Evolutionary conservation across 371 early-diverging fungal species (phyloP).

Genomic region (Capniomyces stellatus): DNA sequence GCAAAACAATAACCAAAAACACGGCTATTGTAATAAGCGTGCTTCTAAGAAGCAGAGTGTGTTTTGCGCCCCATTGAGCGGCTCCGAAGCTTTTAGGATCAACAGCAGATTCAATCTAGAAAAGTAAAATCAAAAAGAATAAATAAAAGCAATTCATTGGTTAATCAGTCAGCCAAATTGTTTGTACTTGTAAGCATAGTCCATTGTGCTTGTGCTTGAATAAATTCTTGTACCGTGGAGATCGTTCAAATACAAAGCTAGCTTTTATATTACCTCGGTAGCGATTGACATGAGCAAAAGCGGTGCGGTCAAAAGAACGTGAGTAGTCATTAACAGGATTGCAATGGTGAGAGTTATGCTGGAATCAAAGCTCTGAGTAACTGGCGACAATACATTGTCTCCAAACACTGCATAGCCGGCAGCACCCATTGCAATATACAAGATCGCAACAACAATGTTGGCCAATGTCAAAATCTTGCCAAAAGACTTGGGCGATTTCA

Average conservation of each 20-base stretch:
- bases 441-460: slow-evolving; percentile 41
- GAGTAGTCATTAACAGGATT: slow-evolving; percentile 13
- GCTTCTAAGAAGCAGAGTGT: neutral
- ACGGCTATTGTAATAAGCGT: slow-evolving; percentile 6
- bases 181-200: too few species aligned
- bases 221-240: too few species aligned
- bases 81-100: neutral
- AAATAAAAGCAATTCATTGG: too few species aligned
- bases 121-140: too few species aligned
- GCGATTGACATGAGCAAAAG: slow-evolving; percentile 63
- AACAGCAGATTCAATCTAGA: slow-evolving; percentile 27
- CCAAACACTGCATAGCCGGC: slow-evolving; percentile 75
- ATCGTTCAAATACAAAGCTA: too few species aligned
- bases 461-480: slow-evolving; percentile 45
- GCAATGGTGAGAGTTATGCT: slow-evolving; percentile 42
- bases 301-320: slow-evolving; percentile 44
- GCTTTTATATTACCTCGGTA: too few species aligned
- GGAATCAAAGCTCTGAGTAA: slow-evolving; percentile 48
- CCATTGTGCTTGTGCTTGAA: too few species aligned
- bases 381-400: slow-evolving; percentile 38
- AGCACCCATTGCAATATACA: slow-evolving; percentile 58
- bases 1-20: slow-evolving; percentile 42
- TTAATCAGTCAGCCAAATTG: too few species aligned
- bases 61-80: neutral
- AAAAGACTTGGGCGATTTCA: slow-evolving; percentile 60